Percentiles rank a stretch among this genome's conserved stretches.
phyloP scores from a whole-genome alignment of 2,329 filamentous ascomycete species.

The Hymenoscyphus albidus region DNA sequence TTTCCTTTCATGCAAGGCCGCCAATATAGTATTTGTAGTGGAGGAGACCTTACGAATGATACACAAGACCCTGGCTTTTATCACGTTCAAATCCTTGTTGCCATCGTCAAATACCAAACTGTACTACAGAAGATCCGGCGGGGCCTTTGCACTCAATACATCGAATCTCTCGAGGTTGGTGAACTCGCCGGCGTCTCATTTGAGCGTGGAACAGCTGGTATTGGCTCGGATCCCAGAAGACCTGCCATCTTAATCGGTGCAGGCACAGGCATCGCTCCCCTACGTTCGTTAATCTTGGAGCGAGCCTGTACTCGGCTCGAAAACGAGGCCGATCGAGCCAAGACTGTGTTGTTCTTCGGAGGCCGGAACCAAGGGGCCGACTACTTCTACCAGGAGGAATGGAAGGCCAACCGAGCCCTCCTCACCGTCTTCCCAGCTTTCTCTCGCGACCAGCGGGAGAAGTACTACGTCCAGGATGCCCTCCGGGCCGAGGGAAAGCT shows the following conservation, averaged over 20 bases:
- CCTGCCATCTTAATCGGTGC: constrained; percentile 75
- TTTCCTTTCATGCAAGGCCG: constrained; percentile 83
- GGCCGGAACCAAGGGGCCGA: constrained; percentile 72
- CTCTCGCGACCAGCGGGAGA: constrained; percentile 62
- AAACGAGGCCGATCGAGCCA: constrained; percentile 33
- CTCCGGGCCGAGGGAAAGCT: constrained; percentile 31
- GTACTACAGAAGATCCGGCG: constrained; percentile 79
- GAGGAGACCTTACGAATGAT: constrained; percentile 42
- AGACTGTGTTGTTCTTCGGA: constrained; percentile 70
- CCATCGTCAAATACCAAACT: constrained; percentile 88
- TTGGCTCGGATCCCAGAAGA: constrained; percentile 37
- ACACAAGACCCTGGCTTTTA: background rate
- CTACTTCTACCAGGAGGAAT: constrained; percentile 79
- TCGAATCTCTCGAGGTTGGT: constrained; percentile 57
- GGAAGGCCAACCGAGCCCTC: constrained; percentile 47
- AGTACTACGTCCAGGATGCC: constrained; percentile 60
- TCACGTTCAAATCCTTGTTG: constrained; percentile 70
- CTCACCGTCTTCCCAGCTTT: constrained; percentile 62
- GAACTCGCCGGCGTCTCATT: constrained; percentile 34
- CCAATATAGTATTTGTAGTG: constrained; percentile 88
- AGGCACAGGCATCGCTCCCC: constrained; percentile 82
- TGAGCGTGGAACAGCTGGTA: constrained; percentile 18
- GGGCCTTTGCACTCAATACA: constrained; percentile 86
- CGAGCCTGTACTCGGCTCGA: constrained; percentile 40
- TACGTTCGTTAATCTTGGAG: constrained; percentile 76